These are phyloP conservation scores for Choanephora cucurbitarum DNA, from an alignment of 371 early-diverging fungal genomes.

Conservation along the genomic window DNA sequence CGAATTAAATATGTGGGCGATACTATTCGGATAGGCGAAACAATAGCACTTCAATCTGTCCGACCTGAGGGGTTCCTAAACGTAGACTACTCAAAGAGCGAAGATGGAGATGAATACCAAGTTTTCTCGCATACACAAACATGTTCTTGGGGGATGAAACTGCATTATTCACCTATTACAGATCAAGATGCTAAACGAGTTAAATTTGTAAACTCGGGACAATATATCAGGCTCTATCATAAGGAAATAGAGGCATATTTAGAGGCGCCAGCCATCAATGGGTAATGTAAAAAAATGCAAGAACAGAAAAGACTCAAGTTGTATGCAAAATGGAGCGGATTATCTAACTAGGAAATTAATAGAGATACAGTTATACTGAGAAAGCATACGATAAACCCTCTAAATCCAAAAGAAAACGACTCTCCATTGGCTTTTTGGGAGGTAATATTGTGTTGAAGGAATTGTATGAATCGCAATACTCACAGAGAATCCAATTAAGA, in stretches of 20 bases:
- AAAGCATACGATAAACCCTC: conserved; percentile 54
- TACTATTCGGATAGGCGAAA: conserved; percentile 52
- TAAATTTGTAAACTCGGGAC: conserved; percentile 42
- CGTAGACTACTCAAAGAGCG: conserved; percentile 20
- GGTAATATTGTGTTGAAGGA: too few species aligned
- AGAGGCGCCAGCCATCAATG: conserved; percentile 24
- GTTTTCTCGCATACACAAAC: conserved; percentile 39
- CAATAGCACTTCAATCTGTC: conserved; percentile 54
- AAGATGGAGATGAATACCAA: conserved; percentile 29
- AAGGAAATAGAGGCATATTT: conserved; percentile 59
- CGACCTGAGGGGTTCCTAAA: conserved; percentile 54
- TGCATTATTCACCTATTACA: conserved; percentile 25
- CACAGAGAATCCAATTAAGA: conserved; percentile 20
- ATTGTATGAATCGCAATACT: too few species aligned
- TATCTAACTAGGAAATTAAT: too few species aligned
- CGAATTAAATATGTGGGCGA: conserved; percentile 60
- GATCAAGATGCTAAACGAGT: conserved; percentile 22
- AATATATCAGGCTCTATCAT: conserved; percentile 56
- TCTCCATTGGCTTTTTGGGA: conserved; percentile 60
- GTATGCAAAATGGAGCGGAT: too few species aligned
- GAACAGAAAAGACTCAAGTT: not conserved
- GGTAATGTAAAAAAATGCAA: conserved; percentile 18
- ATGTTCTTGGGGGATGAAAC: conserved; percentile 41
- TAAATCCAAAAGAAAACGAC: conserved; percentile 58
- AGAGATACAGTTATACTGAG: conserved; percentile 29